Base-by-base conservation (phyloP, 2,329 filamentous ascomycete species). In the Myriosclerotinia scirpicola region DNA sequence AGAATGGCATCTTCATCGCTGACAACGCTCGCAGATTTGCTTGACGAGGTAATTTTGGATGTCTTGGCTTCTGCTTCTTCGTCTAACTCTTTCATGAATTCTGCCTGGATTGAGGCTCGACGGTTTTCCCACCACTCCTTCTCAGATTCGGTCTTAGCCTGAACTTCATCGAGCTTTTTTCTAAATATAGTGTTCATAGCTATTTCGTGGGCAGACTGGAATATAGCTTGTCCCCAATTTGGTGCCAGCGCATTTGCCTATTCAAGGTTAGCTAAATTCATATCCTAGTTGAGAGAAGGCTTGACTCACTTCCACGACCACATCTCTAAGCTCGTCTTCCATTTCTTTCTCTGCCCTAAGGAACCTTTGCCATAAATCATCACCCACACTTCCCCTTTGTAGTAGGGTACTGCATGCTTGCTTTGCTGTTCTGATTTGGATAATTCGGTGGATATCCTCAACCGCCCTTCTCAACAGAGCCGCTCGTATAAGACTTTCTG, bases 171-270 rank as follows among this genome's bases (percentile, higher is more conserved):
- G 26, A 97, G 83, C 60, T 89, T 86, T 71, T 89, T 83, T 71
- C 92, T 90, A 75, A 97, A 85, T 56, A 88, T 80, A 53, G 86
- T 85, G 80, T 97, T 97, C 76, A 92, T 90, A 67, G 90, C 88
- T 79, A 99, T 97, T 79, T 99, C 95, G 79, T 96, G 96, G 65
- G 95, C 95, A 55, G 91, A 93, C 79, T 99, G 95, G 85, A 99
- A 99, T 78, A 99, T 98, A 66, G 86, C 87, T 76, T 95, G 89
- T 69, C 95, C 95, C 95, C 95, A 99, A 78, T 90, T 89, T 59
- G 91, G 89, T 1, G 87, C 84, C 70, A 97, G 90, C 26, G 91
- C 93, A 77, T 98, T 98, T 74, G 96, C 95, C 92, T 97, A 56
- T 52, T 30, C 65, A 26, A 66, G 67, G 67, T 77, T 68, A 77